Base-by-base conservation (phyloP, 2,329 filamentous ascomycete genomes). In the Coniochaeta sp. region DNA sequence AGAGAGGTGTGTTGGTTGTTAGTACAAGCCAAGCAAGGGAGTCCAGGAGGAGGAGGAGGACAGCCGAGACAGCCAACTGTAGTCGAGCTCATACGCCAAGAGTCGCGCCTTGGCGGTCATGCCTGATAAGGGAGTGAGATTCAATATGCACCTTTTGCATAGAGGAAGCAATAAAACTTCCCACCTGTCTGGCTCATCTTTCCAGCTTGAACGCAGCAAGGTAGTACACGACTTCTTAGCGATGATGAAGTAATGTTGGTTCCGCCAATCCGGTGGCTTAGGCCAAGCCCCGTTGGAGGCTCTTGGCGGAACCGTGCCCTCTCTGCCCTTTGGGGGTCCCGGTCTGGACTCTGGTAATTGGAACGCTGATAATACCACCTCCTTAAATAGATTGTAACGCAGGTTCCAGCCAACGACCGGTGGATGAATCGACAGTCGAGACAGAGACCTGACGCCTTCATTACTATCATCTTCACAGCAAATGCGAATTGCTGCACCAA, bases 211-310 rank as follows among this genome's bases (percentile, higher is more conserved):
- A 12, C 8, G 26, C 47, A 24, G 47, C 47, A 52, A 26, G 24
- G 47, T 52, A 1, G 47, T 52, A 52, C 47, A 31, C 14, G 22
- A 52, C 47, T n/a, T n/a, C n/a, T 47, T 3, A 47, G 43, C 43
- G 43, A 47, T 24, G 19, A 24, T 47, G 43, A 47, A 19, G 43
- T 1, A 33, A 38, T 57, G 54, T 28, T 24, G 54, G 34, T 57
- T 57, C 31, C 54, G 54, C 54, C 54, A 57, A 34, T 38, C 54
- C 54, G 34, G 31, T 14, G 54, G 31, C 54, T 57, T 28, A 24
- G 47, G 47, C 47, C 47, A 52, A 52, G 47, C 3, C 47, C 47
- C 54, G n/a, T 57, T 57, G 54, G 54, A 38, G 14, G 54, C 54
- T 57, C 54, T 57, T 57, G 54, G 34, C 54, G 26, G 26, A 17